Evolutionary conservation across 129 eudicot genomes (phyloP), one percentile per base, ranked within the genome.

Genomic region (Oenanthe sinensis): DNA sequence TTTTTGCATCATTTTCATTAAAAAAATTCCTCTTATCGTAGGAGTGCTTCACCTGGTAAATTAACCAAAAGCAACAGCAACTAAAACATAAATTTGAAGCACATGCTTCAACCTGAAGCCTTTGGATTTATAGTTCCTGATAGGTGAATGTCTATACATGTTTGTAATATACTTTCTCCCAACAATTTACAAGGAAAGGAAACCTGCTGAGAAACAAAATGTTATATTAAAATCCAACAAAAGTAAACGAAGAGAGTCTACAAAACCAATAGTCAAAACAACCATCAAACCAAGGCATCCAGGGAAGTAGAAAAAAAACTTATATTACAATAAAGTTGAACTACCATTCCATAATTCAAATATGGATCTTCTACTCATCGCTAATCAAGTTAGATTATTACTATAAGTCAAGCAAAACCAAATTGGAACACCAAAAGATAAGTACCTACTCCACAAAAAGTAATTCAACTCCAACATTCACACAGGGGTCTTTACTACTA

Each of bases 21-120:
- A 91, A 86, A 47, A 87, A 88, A 77, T 84, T 91, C 75, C 80
- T 90, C 80, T 89, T 91, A 72, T 90, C 92, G 42, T 93, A 97
- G 16, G 97, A 91, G 77, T 88, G 89, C 81, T 91, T 91, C 71
- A 94, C 83, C 86, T 94, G 98, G 85, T 89, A 94, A 63, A 90
- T 70, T 74, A 94, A 83, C 98, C 98, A 94, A 79, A 91, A 78
- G 83, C 91, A 90, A 94, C 85, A 70, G 90, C 96, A 84, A 91
- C 75, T 84, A 94, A 83, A 76, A 94, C 69, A 81, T 88, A 87
- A 75, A 91, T 81, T 76, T 91, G 98, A 16, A 94, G 80, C 82
- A 87, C 82, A 62, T 91, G 85, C 78, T 88, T 94, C 30, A 82
- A 81, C 75, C 87, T 91, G 76, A 88, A 62, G 42, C 98, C 90